These are phyloP conservation scores for Suhomyces terraborum DNA, from an alignment of 1,139 yeast genomes.

Conservation along the genomic window DNA sequence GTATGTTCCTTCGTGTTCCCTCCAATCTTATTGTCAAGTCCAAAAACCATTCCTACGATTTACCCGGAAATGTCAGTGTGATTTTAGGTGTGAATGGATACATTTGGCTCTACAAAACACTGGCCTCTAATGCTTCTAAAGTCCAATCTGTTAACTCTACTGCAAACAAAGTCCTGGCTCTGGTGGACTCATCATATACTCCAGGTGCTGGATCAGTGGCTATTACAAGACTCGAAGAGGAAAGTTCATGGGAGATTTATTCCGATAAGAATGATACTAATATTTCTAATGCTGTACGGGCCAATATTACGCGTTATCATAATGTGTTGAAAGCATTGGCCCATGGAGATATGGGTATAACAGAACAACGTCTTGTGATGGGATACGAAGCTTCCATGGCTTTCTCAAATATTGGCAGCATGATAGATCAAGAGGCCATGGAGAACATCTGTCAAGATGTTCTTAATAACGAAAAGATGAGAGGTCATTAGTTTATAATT, in stretches of 20 bases:
- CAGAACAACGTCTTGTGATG: slow-evolving; percentile 73
- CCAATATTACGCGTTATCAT: slow-evolving; percentile 79
- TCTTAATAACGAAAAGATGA: slow-evolving; percentile 70
- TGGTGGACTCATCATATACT: slow-evolving; percentile 45
- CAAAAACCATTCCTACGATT: slow-evolving; percentile 79
- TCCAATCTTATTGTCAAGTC: slow-evolving; percentile 79
- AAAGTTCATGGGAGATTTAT: slow-evolving; percentile 93
- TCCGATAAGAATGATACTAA: slow-evolving; percentile 79
- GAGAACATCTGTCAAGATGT: slow-evolving; percentile 73
- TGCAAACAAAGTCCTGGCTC: slow-evolving; percentile 40
- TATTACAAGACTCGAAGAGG: slow-evolving; percentile 88
- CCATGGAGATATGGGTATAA: slow-evolving; percentile 80
- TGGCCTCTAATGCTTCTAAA: slow-evolving; percentile 14
- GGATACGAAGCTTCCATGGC: slow-evolving; percentile 91
- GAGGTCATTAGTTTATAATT: slow-evolving; percentile 42
- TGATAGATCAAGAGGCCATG: slow-evolving; percentile 76
- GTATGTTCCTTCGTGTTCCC: slow-evolving; percentile 79
- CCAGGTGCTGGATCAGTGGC: slow-evolving; percentile 66
- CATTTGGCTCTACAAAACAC: slow-evolving; percentile 85
- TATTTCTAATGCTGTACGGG: slow-evolving; percentile 61
- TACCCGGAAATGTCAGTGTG: slow-evolving; percentile 89
- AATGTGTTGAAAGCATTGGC: slow-evolving; percentile 83
- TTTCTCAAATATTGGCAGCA: slow-evolving; percentile 68
- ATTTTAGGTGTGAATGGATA: slow-evolving; percentile 94
- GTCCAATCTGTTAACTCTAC: slow-evolving; percentile 20